Conservation (phyloP, 176 grass and related monocot species). For the Hsuehochloa calcarea region DNA sequence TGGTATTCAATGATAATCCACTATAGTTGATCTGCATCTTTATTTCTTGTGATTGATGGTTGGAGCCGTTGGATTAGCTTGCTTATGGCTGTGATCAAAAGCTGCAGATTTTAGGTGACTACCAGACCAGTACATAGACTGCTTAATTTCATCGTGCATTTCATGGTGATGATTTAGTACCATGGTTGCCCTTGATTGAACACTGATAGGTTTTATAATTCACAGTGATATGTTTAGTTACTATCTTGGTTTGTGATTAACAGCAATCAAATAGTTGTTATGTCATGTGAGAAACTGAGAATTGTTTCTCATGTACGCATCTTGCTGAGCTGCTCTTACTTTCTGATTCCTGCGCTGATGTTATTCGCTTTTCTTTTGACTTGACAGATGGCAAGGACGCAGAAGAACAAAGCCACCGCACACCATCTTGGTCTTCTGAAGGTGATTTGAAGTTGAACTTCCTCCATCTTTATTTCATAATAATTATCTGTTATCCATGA, state of each 20-base stretch:
- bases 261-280: not conserved
- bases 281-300: not conserved
- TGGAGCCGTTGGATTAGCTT: not conserved
- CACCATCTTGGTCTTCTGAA: slow-evolving; percentile 98
- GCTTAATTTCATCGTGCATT: not conserved
- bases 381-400: slow-evolving; percentile 84
- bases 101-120: not conserved
- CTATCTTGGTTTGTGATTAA: not conserved
- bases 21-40: not conserved
- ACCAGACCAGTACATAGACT: not conserved
- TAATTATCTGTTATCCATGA: not conserved
- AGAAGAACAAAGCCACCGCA: slow-evolving; percentile 96
- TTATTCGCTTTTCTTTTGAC: not conserved
- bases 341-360: slow-evolving; percentile 10
- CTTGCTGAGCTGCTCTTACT: not conserved
- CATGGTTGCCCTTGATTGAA: not conserved
- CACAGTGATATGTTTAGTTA: not conserved
- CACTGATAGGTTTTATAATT: not conserved
- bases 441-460: slow-evolving; percentile 35
- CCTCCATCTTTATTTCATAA: not conserved
- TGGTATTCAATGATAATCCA: not conserved
- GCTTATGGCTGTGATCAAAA: not conserved
- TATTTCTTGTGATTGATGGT: not conserved
- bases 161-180: not conserved
- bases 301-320: not conserved